Evolutionary conservation across 1,139 yeast genomes (phyloP).

Genomic region (Geotrichum citri-aurantii): DNA sequence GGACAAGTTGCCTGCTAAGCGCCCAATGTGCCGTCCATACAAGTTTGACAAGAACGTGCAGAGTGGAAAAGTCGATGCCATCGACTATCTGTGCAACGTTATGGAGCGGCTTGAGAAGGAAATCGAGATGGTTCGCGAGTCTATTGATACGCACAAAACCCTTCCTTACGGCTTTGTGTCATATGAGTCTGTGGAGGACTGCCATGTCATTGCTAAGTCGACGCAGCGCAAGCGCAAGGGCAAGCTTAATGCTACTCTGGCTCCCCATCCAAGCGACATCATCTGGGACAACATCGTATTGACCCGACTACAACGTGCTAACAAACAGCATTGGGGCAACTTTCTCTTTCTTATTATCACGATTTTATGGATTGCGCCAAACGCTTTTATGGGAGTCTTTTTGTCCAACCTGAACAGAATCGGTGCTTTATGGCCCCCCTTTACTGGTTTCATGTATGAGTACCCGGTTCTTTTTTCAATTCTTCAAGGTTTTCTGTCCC

Average conservation of each 20-base stretch:
- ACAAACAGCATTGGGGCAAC: conserved; percentile 37
- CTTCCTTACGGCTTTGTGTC: conserved; percentile 39
- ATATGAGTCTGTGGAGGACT: conserved; percentile 30
- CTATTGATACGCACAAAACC: conserved; percentile 20
- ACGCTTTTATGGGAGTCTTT: conserved; percentile 41
- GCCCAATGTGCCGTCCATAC: conserved; percentile 24
- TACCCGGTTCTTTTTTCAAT: conserved; percentile 34
- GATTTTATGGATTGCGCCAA: conserved; percentile 39
- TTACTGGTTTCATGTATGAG: conserved; percentile 29
- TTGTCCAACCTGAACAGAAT: conserved; percentile 36
- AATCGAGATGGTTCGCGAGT: conserved; percentile 28
- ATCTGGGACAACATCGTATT: conserved; percentile 38
- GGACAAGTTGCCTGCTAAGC: conserved; percentile 24
- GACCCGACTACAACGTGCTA: conserved; percentile 29
- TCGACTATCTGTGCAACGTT: conserved; percentile 28
- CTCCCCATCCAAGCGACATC: conserved; percentile 38
- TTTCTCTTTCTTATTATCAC: conserved; percentile 31
- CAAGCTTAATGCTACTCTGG: conserved; percentile 22
- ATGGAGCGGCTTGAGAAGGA: conserved; percentile 28
- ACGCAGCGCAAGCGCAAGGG: conserved; percentile 14
- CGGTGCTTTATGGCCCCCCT: conserved; percentile 37
- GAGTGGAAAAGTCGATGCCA: conserved; percentile 31
- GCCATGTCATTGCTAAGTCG: conserved; percentile 29
- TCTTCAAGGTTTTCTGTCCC: conserved; percentile 40
- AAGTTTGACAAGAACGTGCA: conserved; percentile 21